Conservation (phyloP, 371 early-diverging fungal genomes). For the Conidiobolus incongruus region DNA sequence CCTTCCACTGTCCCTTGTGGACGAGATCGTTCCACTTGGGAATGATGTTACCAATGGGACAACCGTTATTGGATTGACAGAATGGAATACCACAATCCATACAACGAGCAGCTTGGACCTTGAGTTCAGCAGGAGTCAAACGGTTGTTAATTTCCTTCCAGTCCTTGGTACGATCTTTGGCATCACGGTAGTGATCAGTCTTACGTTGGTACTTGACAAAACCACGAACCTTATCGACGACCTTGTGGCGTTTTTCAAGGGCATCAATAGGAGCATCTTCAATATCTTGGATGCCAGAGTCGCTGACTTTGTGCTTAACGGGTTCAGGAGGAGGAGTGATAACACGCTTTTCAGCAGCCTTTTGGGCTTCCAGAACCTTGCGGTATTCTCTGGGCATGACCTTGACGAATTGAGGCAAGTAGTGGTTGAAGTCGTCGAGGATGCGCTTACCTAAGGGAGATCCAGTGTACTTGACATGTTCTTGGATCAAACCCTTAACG, state of each 20-base stretch:
- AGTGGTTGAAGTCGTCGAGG: constrained; percentile 38
- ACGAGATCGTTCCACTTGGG: constrained; percentile 97
- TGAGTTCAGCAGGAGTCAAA: constrained; percentile 47
- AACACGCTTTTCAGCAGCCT: neutral
- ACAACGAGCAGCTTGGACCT: constrained; percentile 87
- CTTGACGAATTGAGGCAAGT: constrained; percentile 65
- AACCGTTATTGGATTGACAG: constrained; percentile 90
- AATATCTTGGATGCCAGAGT: constrained; percentile 50
- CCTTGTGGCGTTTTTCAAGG: constrained; percentile 32
- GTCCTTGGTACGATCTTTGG: constrained; percentile 56
- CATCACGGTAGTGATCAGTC: constrained; percentile 66
- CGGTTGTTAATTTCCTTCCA: constrained; percentile 86
- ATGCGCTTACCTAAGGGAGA: constrained; percentile 55
- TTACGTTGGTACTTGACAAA: constrained; percentile 84
- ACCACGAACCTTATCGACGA: constrained; percentile 61
- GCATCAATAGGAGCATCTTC: constrained; percentile 72
- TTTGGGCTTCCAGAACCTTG: constrained; percentile 40
- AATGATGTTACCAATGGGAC: constrained; percentile 92
- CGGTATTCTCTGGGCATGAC: constrained; percentile 89
- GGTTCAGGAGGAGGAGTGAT: constrained; percentile 11
- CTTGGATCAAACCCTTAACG: constrained; percentile 48
- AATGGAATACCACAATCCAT: constrained; percentile 96
- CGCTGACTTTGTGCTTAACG: constrained; percentile 12
- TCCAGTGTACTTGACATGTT: constrained; percentile 65
- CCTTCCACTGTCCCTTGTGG: constrained; percentile 81